phyloP scores from a whole-genome alignment of 208 protist genomes.

The Willaertia magna region DNA sequence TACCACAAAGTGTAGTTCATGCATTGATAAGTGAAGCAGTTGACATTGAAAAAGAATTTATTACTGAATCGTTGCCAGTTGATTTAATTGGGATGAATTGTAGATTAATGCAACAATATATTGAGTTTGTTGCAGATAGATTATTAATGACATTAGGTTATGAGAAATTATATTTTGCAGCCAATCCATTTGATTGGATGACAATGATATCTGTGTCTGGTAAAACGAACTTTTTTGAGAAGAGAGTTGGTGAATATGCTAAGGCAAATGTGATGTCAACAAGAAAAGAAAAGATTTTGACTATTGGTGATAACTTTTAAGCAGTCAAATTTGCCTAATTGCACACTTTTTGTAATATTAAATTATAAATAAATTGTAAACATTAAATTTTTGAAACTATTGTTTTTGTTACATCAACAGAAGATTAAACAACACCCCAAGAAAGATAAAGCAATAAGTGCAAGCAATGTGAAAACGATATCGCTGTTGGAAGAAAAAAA shows the following conservation, averaged over 20 bases:
- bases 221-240: slow-evolving; percentile 99
- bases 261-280: slow-evolving; percentile 86
- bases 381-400: too few species aligned
- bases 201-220: slow-evolving; percentile 95
- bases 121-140: slow-evolving; percentile 97
- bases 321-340: too few species aligned
- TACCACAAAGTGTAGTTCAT: slow-evolving; percentile 52
- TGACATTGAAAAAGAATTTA: slow-evolving; percentile 88
- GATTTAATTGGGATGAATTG: slow-evolving; percentile 97
- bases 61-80: slow-evolving; percentile 91
- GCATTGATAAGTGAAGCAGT: slow-evolving; percentile 85
- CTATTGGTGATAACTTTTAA: slow-evolving; percentile 75
- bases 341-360: too few species aligned
- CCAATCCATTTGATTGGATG: slow-evolving; percentile 99
- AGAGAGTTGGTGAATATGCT: slow-evolving; percentile 94
- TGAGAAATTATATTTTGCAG: slow-evolving; percentile 82
- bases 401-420: too few species aligned
- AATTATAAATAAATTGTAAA: too few species aligned
- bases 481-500: too few species aligned
- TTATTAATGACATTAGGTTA: slow-evolving; percentile 84
- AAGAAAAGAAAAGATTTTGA: slow-evolving; percentile 53
- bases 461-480: too few species aligned
- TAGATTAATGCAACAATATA: slow-evolving; percentile 93
- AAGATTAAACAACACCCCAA: too few species aligned
- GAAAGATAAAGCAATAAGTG: too few species aligned